Base-by-base conservation (phyloP, 352 stramenopile genomes). In the Peronosclerospora sorghi region DNA sequence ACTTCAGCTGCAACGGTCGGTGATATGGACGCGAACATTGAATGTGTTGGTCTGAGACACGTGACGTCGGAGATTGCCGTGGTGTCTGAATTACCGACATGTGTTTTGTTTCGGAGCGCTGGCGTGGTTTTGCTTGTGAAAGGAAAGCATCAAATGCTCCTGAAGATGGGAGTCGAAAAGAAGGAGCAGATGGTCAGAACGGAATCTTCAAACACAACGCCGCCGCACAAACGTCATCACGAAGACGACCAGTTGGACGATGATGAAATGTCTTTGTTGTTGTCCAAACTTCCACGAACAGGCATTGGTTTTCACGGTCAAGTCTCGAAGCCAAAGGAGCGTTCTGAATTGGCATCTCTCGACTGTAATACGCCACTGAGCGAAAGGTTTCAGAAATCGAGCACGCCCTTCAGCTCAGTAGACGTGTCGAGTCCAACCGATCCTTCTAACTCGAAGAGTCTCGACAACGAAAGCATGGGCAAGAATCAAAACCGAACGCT, bases 231-330 rank as follows among this genome's bases (percentile, higher is more conserved):
- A 41, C 70, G 74, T 20, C 61, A 53, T 19, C 70, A 85, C 27
- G 54, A 67, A 3, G 68, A 82, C 12, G 66, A 73, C 0, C 65
- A 69, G 8, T 27, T 83, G 24, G 57, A 81, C 1, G 68, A 81
- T 6, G 60, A 68, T 27, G 69, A 83, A 19, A 66, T 84, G 29
- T 56, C 65, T n/a, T 59, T 70, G 21, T 35, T 85, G 39, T 45
- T 86, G 13, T 60, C 71, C 5, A 86, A 83, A 52, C 39, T 83
- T 5, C 78, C 78, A 12, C 73, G 78, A 32, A 67, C 75, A 32
- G 78, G 78, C 5, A 85, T 90, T 27, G 78, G 78, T 41, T 90
- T 83, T 42, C 71, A 86, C 27, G 75, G 78, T 15, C 73, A 87
- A 10, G 62, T 85, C 20, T 66, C 59, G 2, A 68, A 64, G 29